Base-by-base conservation (phyloP, 2,329 filamentous ascomycete genomes). In the Cercospora sp. region DNA sequence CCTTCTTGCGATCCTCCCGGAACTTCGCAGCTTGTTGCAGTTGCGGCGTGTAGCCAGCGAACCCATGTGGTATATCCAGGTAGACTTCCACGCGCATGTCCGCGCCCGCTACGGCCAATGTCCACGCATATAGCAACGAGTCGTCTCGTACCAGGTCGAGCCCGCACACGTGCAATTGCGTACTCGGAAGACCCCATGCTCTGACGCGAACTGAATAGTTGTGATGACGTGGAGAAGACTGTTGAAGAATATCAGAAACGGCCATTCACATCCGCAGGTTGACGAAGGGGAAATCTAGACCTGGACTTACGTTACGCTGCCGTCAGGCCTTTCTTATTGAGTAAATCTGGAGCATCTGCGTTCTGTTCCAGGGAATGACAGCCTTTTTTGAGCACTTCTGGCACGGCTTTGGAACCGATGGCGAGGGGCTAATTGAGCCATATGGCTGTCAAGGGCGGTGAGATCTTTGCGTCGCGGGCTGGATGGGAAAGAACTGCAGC, bases 131-230 rank as follows among this genome's bases (percentile, higher is more conserved):
- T 8, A 84, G 71, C 12, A 86, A 64, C 0, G 78, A 83, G 69
- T 86, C 83, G 64, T 86, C 84, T 20, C 83, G 72, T 26, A 86
- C 63, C 0, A 81, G 81, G 75, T 85, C 83, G 7, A 78, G 70
- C 0, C 84, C 84, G 7, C 81, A 79, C 28, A 85, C 77, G 0
- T 79, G 80, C 65, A 85, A 78, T 0, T 77, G 78, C 0, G 81
- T 81, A 0, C 81, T 80, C 2, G 83, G 83, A 12, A 85, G 72
- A 0, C 80, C 79, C 31, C 70, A 57, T 80, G 78, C 4, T 31
- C 55, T 5, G 51, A 20, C 9, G 26, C 1, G 62, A 39, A 16
- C 39, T 53, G 55, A 58, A 67, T 7, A 64, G 3, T 6, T 26
- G 9, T 10, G 58, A 65, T 9, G n/a, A 33, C 16, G 63, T 60